Conservation (phyloP, 1,139 yeast genomes). For the Diutina mesorugosa region DNA sequence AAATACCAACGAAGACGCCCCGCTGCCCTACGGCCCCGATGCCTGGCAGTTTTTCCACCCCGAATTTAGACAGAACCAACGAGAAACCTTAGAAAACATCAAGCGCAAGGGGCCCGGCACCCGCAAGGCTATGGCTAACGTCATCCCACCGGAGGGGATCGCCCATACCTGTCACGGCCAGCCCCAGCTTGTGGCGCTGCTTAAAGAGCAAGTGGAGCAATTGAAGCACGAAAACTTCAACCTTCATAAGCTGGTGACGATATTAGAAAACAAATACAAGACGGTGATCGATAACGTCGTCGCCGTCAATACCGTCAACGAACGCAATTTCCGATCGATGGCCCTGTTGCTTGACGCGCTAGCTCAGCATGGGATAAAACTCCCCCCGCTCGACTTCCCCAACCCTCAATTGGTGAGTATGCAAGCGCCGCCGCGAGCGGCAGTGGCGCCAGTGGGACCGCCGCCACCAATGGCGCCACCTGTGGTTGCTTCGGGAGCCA, state of each 20-base stretch:
- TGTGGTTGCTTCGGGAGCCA: neutral
- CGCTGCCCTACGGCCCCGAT: slow-evolving; percentile 56
- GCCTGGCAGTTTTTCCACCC: slow-evolving; percentile 96
- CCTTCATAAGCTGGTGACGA: slow-evolving; percentile 6
- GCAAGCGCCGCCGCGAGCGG: slow-evolving; percentile 7
- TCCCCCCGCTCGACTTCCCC: slow-evolving; percentile 54
- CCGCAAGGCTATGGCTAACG: slow-evolving; percentile 19
- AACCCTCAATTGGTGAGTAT: slow-evolving; percentile 16
- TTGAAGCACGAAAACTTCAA: slow-evolving; percentile 26
- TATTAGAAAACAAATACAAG: slow-evolving; percentile 37
- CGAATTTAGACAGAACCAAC: slow-evolving; percentile 62
- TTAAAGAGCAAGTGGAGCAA: slow-evolving; percentile 22
- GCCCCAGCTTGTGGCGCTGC: slow-evolving; percentile 4
- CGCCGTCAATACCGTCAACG: slow-evolving; percentile 41
- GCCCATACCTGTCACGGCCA: slow-evolving; percentile 3
- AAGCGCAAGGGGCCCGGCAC: slow-evolving; percentile 65
- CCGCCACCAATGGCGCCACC: neutral
- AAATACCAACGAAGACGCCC: slow-evolving; percentile 48
- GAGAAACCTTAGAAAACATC: slow-evolving; percentile 63
- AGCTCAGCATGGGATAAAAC: slow-evolving; percentile 45
- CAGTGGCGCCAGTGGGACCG: slow-evolving; percentile 5
- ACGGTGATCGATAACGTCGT: slow-evolving; percentile 51
- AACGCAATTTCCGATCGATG: slow-evolving; percentile 40
- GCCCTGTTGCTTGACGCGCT: slow-evolving; percentile 35
- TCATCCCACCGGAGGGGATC: neutral